Evolutionary conservation across 148 eudicot species (phyloP), one percentile per base, ranked within the genome.

Genomic region (Camellia lanceoleosa): DNA sequence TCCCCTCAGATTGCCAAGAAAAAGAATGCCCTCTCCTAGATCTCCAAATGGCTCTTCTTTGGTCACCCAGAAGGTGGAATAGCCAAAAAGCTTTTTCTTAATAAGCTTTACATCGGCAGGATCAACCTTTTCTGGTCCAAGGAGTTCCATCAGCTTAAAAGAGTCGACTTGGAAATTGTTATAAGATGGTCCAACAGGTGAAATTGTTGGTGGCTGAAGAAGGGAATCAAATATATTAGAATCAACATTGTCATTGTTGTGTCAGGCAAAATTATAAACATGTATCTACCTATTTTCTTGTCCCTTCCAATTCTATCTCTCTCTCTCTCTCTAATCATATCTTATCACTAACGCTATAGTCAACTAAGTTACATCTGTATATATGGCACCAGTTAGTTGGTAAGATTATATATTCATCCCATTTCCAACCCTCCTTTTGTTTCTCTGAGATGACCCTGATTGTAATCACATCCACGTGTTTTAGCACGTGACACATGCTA

Each of bases 41-140:
- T 97, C 98, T 68, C 99, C 99, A 90, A 94, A 97, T 61, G 98
- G 91, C 87, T 97, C 99, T 85, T 97, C 99, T 82, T 85, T 91
- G 68, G 99, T 97, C 62, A 97, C 97, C 99, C 99, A 97, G 61
- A 97, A 97, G 67, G 98, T 92, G 51, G 99, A 94, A 82, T 97
- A 97, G 74, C 99, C 99, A 85, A 97, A 97, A 82, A 97, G 85
- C 81, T 88, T 94, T 51, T 94, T 95, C 84, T 91, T 94, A 66
- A 97, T 94, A 73, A 92, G 80, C 85, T 94, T 94, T 71, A 94
- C 93, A 87, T 97, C 99, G 72, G 86, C 77, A 43, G 99, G 96
- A 85, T 97, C 98, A 83, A 97, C 99, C 85, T 88, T 97, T 64
- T 97, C 99, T 20, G 99, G 99, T 75, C 97, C 99, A 41, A 97